Base-by-base conservation (phyloP, 192 early-diverging fungal genomes). In the Diversispora epigaea region DNA sequence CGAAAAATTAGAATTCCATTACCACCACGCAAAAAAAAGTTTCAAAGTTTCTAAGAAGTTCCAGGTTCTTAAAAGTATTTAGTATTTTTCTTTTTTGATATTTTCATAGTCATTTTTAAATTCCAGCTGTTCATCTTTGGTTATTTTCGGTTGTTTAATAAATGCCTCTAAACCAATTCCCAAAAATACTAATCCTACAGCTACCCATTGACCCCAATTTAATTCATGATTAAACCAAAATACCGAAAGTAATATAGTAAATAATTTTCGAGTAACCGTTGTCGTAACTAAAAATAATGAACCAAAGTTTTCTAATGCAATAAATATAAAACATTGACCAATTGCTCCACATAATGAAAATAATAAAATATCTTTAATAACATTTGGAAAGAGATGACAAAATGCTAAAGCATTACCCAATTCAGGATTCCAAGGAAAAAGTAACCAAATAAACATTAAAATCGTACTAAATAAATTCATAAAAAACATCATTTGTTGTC, bases 321-420 rank as follows among this genome's bases (percentile, higher is more conserved):
- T 93, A 82, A 96, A 99, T 67, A 99, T 95, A 83, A 99, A 98
- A 84, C 93, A 93, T 82, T 99, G 98, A n/a, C 98, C 98, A 12
- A 98, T 52, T 7, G 96, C 94, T 12, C 98, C 98, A 81, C 92
- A 94, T 5, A 97, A 72, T 3, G 91, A 90, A 87, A 96, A 99
- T 77, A 98, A 83, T 50, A 92, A 73, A 44, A 99, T 89, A 77
- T 99, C 96, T 17, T 80, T 63, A 56, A 94, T 80, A 4, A 96
- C 92, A 12, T 83, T 86, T 8, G 98, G 98, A 69, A 96, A 92
- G 8, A 82, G 79, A 15, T 82, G 69, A 74, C 90, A 89, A 76
- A 99, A 99, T 6, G 77, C 70, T 2, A 95, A 32, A 4, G 96
- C 98, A 32, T 77, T 78, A 4, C 72, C 56, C 9, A 98, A 83